These are phyloP conservation scores for Gloeopeniophorella convolvens DNA, from an alignment of 768 basidiomycete genomes.

Conservation along the genomic window DNA sequence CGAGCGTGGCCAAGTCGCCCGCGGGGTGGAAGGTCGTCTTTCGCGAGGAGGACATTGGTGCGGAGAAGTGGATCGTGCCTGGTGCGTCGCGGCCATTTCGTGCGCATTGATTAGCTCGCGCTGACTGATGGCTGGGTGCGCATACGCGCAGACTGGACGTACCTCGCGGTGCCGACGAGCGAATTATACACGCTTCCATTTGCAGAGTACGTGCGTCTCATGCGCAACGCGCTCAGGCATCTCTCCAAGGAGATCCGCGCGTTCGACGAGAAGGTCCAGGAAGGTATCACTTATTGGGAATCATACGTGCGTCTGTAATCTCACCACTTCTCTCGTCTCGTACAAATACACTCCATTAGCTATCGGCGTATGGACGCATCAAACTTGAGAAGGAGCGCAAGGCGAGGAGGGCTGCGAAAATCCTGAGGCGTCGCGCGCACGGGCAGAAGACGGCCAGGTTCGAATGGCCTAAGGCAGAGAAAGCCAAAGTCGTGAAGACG, in stretches of 20 bases:
- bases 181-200: slow-evolving; percentile 3
- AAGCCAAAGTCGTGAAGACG: too few relatives aligned
- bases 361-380: too few relatives aligned
- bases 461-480: too few relatives aligned
- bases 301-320: too few relatives aligned
- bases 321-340: too few relatives aligned
- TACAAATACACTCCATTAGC: too few relatives aligned
- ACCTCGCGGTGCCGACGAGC: slow-evolving; percentile 6
- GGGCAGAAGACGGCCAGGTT: too few relatives aligned
- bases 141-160: slow-evolving; percentile 9
- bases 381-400: too few relatives aligned
- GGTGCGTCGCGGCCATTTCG: not conserved
- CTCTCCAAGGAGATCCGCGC: not conserved
- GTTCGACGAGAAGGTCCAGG: not conserved
- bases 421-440: too few relatives aligned
- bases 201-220: not conserved
- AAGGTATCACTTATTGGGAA: too few relatives aligned
- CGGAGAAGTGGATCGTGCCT: not conserved
- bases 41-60: not conserved
- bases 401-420: too few relatives aligned
- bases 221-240: slow-evolving; percentile 6
- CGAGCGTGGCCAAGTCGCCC: not conserved
- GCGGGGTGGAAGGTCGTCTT: not conserved
- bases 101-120: not conserved
- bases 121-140: not conserved